Base-by-base conservation (phyloP, 768 basidiomycete species). In the Hebeloma cylindrosporum region DNA sequence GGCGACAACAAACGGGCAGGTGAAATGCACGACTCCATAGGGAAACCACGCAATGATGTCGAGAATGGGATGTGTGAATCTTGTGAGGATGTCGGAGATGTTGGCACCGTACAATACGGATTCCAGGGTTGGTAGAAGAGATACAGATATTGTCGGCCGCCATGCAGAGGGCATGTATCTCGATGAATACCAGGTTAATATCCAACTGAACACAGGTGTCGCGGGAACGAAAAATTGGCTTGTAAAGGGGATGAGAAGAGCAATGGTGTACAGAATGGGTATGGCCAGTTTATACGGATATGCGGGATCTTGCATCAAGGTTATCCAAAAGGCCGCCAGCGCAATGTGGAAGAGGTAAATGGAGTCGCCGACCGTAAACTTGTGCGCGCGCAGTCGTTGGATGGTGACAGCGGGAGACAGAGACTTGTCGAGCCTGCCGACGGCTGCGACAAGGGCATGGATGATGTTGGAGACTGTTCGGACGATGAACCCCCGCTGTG, bases 41-140 rank as follows among this genome's bases (percentile, higher is more conserved):
- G 96, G 94, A 1, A 98, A 60, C 96, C 95, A 98, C 0, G 95
- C 94, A 31, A 96, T 59, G 57, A 98, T 79, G 63, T 98, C 95
- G 49, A 99, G 82, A 31, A 91, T 54, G 11, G 93, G 89, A 60
- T 95, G 91, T 7, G 95, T 98, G 67, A 83, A 94, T 13, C 93
- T 80, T 17, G 95, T 97, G 48, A 98, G 83, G 62, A 97, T 85
- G 67, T 98, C 94, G 26, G 92, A 95, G 45, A 98, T 93, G 67
- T 98, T 98, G 43, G 94, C 95, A 2, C 96, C 96, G 63, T 96
- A 98, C 3, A 98, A 75, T 21, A 96, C 92, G 14, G 88, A 82
- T 61, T 99, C 96, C 41, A 97, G 80, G 0, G 95, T 95, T 0
- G 96, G 95, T 4, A 99, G 83, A 7, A 98, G 75, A 25, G 90